phyloP scores from a whole-genome alignment of 352 stramenopile species.

The Globisporangium heterothallicum region DNA sequence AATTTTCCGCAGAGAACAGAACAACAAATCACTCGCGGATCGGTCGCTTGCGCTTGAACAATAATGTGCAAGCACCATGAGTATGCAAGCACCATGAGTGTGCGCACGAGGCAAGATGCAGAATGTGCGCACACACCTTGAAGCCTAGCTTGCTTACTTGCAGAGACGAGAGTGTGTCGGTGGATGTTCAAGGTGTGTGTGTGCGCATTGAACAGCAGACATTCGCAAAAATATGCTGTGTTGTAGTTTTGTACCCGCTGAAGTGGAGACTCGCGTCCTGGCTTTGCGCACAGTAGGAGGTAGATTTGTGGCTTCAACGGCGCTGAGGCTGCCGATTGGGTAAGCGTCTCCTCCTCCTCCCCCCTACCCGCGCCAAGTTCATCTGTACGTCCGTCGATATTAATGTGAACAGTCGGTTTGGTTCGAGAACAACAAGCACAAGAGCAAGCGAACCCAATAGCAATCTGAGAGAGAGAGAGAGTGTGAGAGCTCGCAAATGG shows the following conservation, averaged over 20 bases:
- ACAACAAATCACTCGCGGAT: too few relatives aligned
- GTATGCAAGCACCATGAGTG: not conserved
- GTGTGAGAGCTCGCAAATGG: too few relatives aligned
- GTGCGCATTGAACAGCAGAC: too few relatives aligned
- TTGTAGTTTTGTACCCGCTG: conserved; percentile 1
- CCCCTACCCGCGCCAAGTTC: too few relatives aligned
- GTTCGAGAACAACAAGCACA: too few relatives aligned
- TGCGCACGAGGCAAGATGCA: not conserved
- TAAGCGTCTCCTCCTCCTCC: too few relatives aligned
- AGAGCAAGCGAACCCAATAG: too few relatives aligned
- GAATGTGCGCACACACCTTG: not conserved
- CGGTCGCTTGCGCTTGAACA: too few relatives aligned
- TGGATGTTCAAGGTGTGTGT: not conserved
- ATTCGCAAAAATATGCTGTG: too few relatives aligned
- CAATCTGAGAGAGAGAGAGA: too few relatives aligned
- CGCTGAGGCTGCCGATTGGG: conserved; percentile 6
- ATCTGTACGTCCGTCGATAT: conserved; percentile 2
- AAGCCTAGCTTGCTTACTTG: not conserved
- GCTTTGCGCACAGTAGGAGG: conserved; percentile 1
- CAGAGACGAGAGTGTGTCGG: not conserved
- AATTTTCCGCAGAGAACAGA: not conserved
- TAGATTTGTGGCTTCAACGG: conserved; percentile 8
- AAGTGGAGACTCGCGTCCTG: not conserved
- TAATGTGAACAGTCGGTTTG: too few relatives aligned
- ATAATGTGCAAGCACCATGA: not conserved